These are phyloP conservation scores for Eucalyptus dawsonii DNA, from an alignment of 345 rosid species.

Conservation along the genomic window DNA sequence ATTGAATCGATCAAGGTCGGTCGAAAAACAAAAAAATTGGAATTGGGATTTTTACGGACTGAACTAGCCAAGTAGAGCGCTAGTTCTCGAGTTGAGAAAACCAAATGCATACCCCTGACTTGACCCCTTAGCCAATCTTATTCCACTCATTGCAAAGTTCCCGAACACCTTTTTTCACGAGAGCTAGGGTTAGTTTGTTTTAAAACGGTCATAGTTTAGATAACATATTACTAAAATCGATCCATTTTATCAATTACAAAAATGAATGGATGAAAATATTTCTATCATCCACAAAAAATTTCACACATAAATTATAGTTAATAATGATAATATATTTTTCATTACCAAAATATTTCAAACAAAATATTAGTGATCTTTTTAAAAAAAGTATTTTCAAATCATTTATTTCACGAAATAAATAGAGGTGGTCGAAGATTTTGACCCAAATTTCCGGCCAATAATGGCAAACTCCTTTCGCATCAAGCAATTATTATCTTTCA, in stretches of 20 bases:
- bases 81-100: too few species aligned
- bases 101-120: background rate
- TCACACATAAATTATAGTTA: background rate
- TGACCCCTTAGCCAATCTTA: background rate
- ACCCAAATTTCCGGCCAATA: background rate
- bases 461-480: background rate
- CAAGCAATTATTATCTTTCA: background rate
- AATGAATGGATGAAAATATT: background rate
- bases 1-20: background rate
- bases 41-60: background rate
- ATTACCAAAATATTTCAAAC: background rate
- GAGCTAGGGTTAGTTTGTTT: fast-evolving
- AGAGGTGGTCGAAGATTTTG: background rate
- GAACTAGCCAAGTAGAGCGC: too few species aligned
- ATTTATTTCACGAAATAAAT: background rate
- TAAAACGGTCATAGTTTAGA: background rate
- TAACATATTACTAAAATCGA: background rate
- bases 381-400: background rate
- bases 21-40: background rate
- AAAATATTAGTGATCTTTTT: background rate
- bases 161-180: too few species aligned
- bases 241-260: background rate
- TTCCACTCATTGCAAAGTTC: background rate
- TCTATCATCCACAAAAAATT: fast-evolving
- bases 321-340: background rate